Evolutionary conservation across 306 rosid genomes (phyloP).

Genomic region (Trifolium pratense): DNA sequence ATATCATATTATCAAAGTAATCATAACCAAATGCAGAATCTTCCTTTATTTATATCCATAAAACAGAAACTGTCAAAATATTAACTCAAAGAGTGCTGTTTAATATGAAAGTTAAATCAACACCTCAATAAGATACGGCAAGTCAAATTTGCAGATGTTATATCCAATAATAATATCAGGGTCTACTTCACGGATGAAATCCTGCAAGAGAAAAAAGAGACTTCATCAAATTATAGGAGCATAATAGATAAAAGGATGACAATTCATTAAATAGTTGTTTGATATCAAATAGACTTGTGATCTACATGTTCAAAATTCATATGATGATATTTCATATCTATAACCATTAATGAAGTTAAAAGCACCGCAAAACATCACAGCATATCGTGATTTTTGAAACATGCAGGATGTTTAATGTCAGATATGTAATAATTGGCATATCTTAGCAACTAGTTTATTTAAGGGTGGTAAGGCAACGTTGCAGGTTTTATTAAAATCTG

Average conservation of each 20-base stretch:
- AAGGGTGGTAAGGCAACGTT: constrained; percentile 7
- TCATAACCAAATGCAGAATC: constrained; percentile 23
- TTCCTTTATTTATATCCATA: not conserved
- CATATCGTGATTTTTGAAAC: not conserved
- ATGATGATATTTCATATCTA: constrained; percentile 16
- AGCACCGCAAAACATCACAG: constrained; percentile 20
- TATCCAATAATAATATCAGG: constrained; percentile 98
- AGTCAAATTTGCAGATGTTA: constrained; percentile 96
- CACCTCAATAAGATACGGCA: constrained; percentile 82
- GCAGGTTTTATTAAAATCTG: constrained; percentile 10
- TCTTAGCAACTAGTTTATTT: constrained; percentile 9
- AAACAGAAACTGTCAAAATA: constrained; percentile 22
- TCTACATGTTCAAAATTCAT: constrained; percentile 19
- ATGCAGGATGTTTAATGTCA: constrained; percentile 2
- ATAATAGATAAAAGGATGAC: constrained; percentile 8
- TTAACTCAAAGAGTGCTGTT: constrained; percentile 18
- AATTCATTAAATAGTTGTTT: constrained; percentile 34
- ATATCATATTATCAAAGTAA: constrained; percentile 22
- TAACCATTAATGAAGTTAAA: constrained; percentile 11
- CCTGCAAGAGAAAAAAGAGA: constrained; percentile 56
- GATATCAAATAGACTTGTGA: constrained; percentile 30
- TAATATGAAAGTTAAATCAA: constrained; percentile 30
- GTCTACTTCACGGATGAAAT: constrained; percentile 82
- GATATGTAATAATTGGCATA: constrained; percentile 16
- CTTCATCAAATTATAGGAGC: constrained; percentile 36